Base-by-base conservation (phyloP, 371 early-diverging fungal genomes). In the Mortierella sp. region DNA sequence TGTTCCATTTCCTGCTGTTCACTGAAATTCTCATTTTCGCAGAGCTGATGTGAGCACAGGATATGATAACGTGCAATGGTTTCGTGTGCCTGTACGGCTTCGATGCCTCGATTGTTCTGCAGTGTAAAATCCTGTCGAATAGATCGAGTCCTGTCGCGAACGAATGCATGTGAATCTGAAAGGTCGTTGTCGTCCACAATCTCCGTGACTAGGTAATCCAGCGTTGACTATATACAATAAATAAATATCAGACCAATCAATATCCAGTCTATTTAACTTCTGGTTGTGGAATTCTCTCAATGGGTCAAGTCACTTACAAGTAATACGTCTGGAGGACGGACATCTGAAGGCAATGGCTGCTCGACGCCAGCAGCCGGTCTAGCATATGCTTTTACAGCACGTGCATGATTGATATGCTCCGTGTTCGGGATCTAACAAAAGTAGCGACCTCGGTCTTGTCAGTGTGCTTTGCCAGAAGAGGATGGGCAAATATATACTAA, bases 1-100 rank as follows among this genome's bases (percentile, higher is more conserved):
- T 97, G 97, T 67, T 97, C 97, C 78, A 88, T 89, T 72, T 97
- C 97, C 81, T 95, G 96, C 69, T 94, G 92, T 62, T 89, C 86
- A 55, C 91, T 92, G 66, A 96, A 93, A 21, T 83, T 83, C 36
- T 88, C 89, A 45, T 86, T 63, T 32, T 90, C 92, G 71, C 94
- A 94, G 63, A 97, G 86, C 33, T 90, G 85, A 69, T 96, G 95
- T 10, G 91, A 77, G 60, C 92, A 93, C 5, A 96, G 65, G 45
- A 97, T 96, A 76, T 96, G 96, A 69, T 93, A 97, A 10, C 98
- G 90, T 9, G 96, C 96, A 53, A 97, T 95, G 13, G 91, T 86
- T 81, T 98, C 98, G 75, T 95, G 94, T 0, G 90, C 86, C 15
- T 84, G 72, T 0, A 97, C 90, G 0, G 97, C 93, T 22, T 79